Base-by-base conservation (phyloP, 2,329 filamentous ascomycete species). In the Paraphoma chrysanthemicola region DNA sequence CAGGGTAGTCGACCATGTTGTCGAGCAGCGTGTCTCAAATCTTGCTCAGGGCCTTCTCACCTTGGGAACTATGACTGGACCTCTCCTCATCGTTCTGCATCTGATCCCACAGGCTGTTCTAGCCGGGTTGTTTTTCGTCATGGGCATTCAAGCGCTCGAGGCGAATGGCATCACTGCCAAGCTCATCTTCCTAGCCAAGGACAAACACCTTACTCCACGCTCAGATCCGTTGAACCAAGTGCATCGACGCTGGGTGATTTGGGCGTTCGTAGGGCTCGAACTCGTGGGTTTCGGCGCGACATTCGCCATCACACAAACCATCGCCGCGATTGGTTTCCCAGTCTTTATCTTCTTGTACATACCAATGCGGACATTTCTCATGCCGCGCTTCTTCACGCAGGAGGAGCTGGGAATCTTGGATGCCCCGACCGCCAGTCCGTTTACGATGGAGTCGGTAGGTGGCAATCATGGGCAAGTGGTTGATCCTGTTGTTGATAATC, bases 291-390 rank as follows among this genome's bases (percentile, higher is more conserved):
- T 87, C 17, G 80, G 78, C 0, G 79, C 81, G 6, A 84, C 81
- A 3, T 84, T 88, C 11, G 85, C 83, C 0, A 83, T 87, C 50
- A 85, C 84, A 2, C 83, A 87, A 68, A 87, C 85, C 0, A 82
- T 87, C 23, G 85, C 82, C 0, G 85, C 84, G 0, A 85, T 87
- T 61, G 83, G 83, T 0, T 87, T 87, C 59, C 85, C 85, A 0
- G 79, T 87, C 12, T 79, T 87, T 49, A 86, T 87, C 56, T 77
- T 85, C 16, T 69, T 82, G 4, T 76, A 87, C 16, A 86, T 88
- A 7, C 85, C 85, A 0, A 63, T 86, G 30, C 74, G 84, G 3
- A 83, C 80, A 57, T 76, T 79, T 51, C 51, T 82, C 0, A 70
- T 87, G 59, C 84, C 85, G 0, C 64, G 73, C 14, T 83, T 82